Evolutionary conservation across 1,284 basidiomycete species (phyloP).

Genomic region (Takashimella tepidaria): DNA sequence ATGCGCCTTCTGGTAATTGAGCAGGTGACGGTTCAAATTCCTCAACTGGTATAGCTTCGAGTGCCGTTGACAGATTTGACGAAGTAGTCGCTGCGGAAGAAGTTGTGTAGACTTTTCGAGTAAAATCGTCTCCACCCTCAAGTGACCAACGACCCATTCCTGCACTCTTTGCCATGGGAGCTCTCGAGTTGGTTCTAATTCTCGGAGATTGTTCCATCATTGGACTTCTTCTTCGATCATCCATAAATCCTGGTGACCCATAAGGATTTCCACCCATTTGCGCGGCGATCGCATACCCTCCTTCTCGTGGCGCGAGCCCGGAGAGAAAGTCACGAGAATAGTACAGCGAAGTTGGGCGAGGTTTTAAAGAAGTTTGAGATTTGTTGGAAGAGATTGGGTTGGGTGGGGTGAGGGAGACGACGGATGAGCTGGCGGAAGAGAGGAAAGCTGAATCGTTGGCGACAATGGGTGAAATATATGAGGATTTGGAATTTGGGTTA

Average conservation of each 20-base stretch:
- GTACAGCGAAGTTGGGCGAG: constrained; percentile 30
- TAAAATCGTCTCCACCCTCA: constrained; percentile 36
- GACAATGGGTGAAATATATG: constrained; percentile 16
- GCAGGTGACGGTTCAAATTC: constrained; percentile 4
- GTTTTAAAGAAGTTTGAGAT: constrained; percentile 21
- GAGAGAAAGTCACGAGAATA: constrained; percentile 41
- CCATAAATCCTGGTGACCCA: constrained; percentile 23
- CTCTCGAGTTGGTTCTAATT: constrained; percentile 17
- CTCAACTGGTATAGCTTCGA: constrained; percentile 18
- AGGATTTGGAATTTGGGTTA: constrained; percentile 10
- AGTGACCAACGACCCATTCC: constrained; percentile 43
- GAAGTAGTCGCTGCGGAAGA: constrained; percentile 30
- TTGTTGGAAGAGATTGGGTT: constrained; percentile 32
- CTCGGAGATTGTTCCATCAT: constrained; percentile 12
- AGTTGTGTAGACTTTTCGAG: constrained; percentile 23
- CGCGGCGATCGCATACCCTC: constrained; percentile 47
- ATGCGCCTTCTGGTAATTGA: constrained; percentile 27
- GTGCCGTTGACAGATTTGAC: constrained; percentile 29
- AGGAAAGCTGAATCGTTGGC: constrained; percentile 7
- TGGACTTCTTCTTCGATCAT: constrained; percentile 28
- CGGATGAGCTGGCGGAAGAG: constrained; percentile 40
- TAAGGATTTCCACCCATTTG: constrained; percentile 22
- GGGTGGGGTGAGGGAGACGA: constrained; percentile 33
- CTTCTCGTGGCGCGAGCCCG: constrained; percentile 43
- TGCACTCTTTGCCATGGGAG: constrained; percentile 33